phyloP scores from a whole-genome alignment of 2,329 filamentous ascomycete genomes.

The Clonostachys sp. region DNA sequence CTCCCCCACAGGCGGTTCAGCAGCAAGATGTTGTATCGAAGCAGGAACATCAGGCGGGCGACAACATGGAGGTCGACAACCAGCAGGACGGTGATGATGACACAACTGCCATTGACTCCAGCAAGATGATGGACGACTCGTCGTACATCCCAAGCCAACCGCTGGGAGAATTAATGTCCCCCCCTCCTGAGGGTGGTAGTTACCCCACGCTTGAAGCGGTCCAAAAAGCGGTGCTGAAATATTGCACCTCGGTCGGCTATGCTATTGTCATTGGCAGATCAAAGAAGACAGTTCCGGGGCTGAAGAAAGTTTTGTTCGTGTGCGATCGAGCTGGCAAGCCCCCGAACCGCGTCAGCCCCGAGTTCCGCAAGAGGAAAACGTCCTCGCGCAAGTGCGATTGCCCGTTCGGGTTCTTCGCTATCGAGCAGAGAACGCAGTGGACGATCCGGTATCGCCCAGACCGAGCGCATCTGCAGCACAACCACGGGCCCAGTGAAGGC shows the following conservation, averaged over 20 bases:
- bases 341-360: conserved; percentile 56
- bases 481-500: conserved; percentile 63
- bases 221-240: conserved; percentile 59
- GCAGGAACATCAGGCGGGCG: conserved; percentile 33
- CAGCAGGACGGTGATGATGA: conserved; percentile 42
- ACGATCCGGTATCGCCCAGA: conserved; percentile 61
- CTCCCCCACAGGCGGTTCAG: conserved; percentile 13
- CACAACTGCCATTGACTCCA: conserved; percentile 34
- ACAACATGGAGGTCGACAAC: conserved; percentile 51
- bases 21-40: conserved; percentile 9
- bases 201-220: conserved; percentile 61
- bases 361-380: conserved; percentile 60
- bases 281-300: conserved; percentile 61
- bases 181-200: conserved; percentile 59
- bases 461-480: conserved; percentile 52
- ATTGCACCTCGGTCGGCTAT: conserved; percentile 63
- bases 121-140: conserved; percentile 41
- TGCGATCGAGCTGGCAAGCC: conserved; percentile 63
- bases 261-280: conserved; percentile 65
- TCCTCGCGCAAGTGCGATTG: conserved; percentile 67
- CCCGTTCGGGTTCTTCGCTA: conserved; percentile 66
- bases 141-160: conserved; percentile 49
- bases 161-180: conserved; percentile 56
- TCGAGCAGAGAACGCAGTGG: conserved; percentile 64
- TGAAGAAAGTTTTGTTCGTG: conserved; percentile 65